phyloP scores from a whole-genome alignment of 805 yeast genomes.

The Metschnikowia kofuensis region DNA sequence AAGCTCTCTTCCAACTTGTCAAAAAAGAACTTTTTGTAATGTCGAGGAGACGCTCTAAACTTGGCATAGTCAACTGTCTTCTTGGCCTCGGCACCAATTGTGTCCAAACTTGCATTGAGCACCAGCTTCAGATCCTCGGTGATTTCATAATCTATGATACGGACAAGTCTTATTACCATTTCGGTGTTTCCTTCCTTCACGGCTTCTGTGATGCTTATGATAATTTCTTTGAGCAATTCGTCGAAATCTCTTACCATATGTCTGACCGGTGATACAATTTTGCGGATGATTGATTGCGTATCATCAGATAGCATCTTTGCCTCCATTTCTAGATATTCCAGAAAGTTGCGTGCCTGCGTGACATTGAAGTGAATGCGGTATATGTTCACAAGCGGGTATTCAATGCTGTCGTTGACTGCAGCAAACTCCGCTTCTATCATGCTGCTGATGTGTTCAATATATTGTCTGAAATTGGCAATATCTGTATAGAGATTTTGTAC shows the following conservation, averaged over 20 bases:
- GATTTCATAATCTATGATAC: constrained; percentile 78
- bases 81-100: constrained; percentile 18
- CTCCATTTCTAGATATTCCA: constrained; percentile 66
- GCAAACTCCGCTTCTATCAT: constrained; percentile 47
- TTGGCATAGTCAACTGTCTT: constrained; percentile 26
- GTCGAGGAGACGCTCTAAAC: constrained; percentile 44
- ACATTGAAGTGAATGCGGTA: constrained; percentile 68
- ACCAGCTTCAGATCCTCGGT: constrained; percentile 61
- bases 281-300: constrained; percentile 60
- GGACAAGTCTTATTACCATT: constrained; percentile 67
- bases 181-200: constrained; percentile 65
- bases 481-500: constrained; percentile 63
- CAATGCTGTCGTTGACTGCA: constrained; percentile 30
- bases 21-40: constrained; percentile 61
- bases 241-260: constrained; percentile 58
- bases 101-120: constrained; percentile 30
- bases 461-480: constrained; percentile 53
- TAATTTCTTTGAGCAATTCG: constrained; percentile 58
- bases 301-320: constrained; percentile 54
- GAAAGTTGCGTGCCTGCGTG: constrained; percentile 70
- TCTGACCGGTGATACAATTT: constrained; percentile 48
- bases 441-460: constrained; percentile 47
- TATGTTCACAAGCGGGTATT: constrained; percentile 51
- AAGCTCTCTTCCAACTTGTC: constrained; percentile 58
- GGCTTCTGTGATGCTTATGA: constrained; percentile 68